Conservation (phyloP, 1,284 basidiomycete species). For the Ganoderma leucocontextum region DNA sequence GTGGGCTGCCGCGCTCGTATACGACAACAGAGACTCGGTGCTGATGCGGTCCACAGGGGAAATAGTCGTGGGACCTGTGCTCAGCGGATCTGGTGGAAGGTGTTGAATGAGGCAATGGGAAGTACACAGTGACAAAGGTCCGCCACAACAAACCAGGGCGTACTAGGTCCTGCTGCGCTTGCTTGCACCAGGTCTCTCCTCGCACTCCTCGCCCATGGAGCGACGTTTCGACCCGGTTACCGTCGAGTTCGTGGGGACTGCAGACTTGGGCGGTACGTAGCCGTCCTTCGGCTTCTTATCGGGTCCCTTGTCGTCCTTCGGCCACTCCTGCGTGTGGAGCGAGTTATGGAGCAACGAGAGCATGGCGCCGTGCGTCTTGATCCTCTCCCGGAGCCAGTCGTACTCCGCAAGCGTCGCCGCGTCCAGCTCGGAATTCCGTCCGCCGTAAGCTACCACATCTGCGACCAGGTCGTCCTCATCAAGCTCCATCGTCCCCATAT, state of each 20-base stretch:
- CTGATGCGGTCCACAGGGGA: too few relatives aligned
- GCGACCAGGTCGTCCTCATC: neutral
- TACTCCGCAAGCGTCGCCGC: too few relatives aligned
- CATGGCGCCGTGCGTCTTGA: neutral
- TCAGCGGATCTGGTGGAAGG: neutral
- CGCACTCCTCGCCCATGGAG: neutral
- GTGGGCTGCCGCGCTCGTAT: too few relatives aligned
- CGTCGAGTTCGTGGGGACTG: neutral
- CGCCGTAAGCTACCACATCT: neutral
- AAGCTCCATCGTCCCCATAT: too few relatives aligned
- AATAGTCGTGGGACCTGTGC: too few relatives aligned
- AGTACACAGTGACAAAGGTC: neutral
- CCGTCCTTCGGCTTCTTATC: constrained; percentile 1
- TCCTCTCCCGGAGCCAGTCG: neutral
- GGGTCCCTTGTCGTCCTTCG: neutral
- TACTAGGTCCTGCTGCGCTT: neutral
- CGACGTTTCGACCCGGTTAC: neutral
- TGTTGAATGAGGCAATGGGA: neutral
- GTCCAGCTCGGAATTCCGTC: too few relatives aligned
- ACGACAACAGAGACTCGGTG: too few relatives aligned
- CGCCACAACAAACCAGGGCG: neutral
- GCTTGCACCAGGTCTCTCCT: neutral
- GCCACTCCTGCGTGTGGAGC: neutral
- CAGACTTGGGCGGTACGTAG: neutral
- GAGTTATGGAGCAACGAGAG: neutral